Conservation (phyloP, 768 basidiomycete species). For the Macrolepiota fuliginosa region DNA sequence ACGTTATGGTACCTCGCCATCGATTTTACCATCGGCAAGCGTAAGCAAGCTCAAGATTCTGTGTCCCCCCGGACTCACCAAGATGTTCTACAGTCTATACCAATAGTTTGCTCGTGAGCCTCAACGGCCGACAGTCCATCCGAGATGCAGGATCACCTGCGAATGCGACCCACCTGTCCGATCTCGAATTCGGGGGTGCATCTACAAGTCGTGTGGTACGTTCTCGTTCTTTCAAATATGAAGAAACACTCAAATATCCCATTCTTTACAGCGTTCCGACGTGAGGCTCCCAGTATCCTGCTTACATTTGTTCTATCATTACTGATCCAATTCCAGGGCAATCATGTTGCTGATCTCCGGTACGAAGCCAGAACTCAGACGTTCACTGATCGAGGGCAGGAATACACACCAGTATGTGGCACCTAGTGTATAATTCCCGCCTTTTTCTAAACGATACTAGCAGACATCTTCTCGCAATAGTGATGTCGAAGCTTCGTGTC, state of each 20-base stretch:
- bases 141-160: conserved; percentile 16
- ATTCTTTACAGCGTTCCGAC: neutral
- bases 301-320: neutral
- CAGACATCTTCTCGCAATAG: neutral
- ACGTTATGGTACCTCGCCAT: conserved; percentile 36
- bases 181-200: conserved; percentile 12
- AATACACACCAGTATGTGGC: neutral
- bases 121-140: conserved; percentile 35
- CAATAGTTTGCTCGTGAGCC: conserved; percentile 42
- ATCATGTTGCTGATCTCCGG: neutral
- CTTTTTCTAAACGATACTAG: neutral
- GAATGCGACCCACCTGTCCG: conserved; percentile 17
- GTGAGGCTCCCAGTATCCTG: neutral
- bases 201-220: conserved; percentile 4
- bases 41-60: conserved; percentile 22
- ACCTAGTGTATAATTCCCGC: neutral
- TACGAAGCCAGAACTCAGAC: conserved; percentile 1
- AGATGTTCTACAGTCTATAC: conserved; percentile 34
- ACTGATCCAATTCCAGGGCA: neutral
- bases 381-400: neutral
- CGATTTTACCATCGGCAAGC: conserved; percentile 47
- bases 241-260: neutral
- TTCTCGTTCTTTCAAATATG: neutral
- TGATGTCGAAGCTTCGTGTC: neutral
- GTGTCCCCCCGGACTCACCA: neutral